A percentile compares a stretch with the other conserved stretches of the same genome.
These are phyloP conservation scores for Populus simonii DNA, from an alignment of 345 rosid genomes.

Conservation along the genomic window DNA sequence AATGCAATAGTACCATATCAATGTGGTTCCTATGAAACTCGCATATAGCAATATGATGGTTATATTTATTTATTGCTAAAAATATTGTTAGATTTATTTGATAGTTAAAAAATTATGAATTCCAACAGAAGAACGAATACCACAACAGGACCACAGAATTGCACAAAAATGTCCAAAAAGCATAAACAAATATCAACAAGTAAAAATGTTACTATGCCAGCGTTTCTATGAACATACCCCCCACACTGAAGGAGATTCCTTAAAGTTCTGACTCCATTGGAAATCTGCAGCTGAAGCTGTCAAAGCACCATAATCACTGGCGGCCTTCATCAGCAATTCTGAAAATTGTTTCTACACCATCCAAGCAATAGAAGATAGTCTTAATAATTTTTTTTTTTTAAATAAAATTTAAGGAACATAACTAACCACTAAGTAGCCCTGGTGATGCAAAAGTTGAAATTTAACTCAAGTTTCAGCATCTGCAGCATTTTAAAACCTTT, in stretches of 20 bases:
- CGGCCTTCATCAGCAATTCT: slow-evolving; percentile 93
- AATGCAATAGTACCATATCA: background rate
- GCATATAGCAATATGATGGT: background rate
- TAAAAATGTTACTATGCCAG: background rate
- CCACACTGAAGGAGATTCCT: slow-evolving; percentile 96
- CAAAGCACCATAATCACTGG: slow-evolving; percentile 92
- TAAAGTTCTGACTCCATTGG: slow-evolving; percentile 97
- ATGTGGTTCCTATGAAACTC: background rate
- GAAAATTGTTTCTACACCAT: slow-evolving; percentile 87
- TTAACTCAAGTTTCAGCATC: background rate
- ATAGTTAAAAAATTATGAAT: background rate
- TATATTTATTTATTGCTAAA: background rate
- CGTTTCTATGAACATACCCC: slow-evolving; percentile 53
- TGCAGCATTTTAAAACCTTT: background rate
- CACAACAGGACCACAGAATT: background rate
- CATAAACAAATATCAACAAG: background rate
- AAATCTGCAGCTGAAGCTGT: slow-evolving; percentile 90
- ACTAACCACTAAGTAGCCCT: background rate
- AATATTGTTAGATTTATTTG: background rate
- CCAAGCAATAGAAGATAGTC: slow-evolving; percentile 2
- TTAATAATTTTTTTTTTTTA: no score
- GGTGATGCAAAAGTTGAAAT: background rate
- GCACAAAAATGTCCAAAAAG: background rate
- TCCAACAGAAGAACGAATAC: background rate
- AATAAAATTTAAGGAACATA: no score